A percentile compares a stretch with the other conserved stretches of the same genome.
Conservation (phyloP, 139 green algal genomes). For the Astrephomene gubernaculifera region DNA sequence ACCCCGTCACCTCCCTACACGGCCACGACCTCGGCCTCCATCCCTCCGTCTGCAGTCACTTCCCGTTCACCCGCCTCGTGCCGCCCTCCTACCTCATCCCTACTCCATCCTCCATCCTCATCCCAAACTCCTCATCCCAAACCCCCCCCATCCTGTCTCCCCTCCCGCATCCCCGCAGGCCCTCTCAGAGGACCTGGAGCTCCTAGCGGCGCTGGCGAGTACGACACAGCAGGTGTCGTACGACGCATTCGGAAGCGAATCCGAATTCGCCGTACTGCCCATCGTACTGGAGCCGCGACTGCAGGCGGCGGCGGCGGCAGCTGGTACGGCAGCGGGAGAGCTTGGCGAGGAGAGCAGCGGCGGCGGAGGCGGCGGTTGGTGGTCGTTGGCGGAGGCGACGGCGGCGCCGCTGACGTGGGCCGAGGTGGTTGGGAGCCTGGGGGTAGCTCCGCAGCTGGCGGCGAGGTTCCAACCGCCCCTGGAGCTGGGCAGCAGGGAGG, state of each 20-base stretch:
- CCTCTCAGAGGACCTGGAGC: slow-evolving; percentile 17
- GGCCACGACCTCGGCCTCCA: no score
- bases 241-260: slow-evolving; percentile 20
- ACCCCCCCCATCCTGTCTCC: no score
- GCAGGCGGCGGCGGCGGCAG: background rate
- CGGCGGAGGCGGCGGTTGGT: slow-evolving; percentile 15
- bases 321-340: no score
- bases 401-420: slow-evolving; percentile 13
- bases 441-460: background rate
- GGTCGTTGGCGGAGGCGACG: background rate
- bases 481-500: background rate
- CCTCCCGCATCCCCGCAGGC: no score
- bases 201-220: background rate
- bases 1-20: no score
- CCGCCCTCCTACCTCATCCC: no score
- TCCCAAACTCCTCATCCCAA: no score
- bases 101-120: no score
- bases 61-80: no score
- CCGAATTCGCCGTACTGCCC: slow-evolving; percentile 10
- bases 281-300: slow-evolving; percentile 29
- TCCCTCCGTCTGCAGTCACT: no score
- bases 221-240: background rate
- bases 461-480: background rate
- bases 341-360: background rate
- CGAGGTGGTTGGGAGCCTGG: slow-evolving; percentile 26